Evolutionary conservation across 2,329 filamentous ascomycete species (phyloP), one percentile per base, ranked within the genome.

Genomic region (Clonostachys rhizophaga): DNA sequence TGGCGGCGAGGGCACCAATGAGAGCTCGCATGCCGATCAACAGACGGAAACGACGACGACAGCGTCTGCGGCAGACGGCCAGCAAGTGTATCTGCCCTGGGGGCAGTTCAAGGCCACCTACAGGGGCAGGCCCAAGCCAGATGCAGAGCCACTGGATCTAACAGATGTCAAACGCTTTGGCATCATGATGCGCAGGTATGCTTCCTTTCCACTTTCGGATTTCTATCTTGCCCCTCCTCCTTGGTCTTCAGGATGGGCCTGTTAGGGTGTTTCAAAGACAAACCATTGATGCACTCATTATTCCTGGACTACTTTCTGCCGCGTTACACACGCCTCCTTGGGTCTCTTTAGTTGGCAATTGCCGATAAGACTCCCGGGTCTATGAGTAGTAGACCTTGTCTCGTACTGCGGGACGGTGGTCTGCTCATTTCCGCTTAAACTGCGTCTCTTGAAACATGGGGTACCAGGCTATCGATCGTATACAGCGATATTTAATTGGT

Each of bases 151-250:
- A 6, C 61, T 94, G 54, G 71, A 90, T 55, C 57, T 78, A 52
- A 71, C 70, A 43, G 69, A 71, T 40, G 71, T 94, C 37, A 86
- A 79, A 65, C 74, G 86, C 42, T 70, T 92, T 33, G 84, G 83
- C 44, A 72, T 94, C 49, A 91, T 94, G 89, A 87, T 87, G 74
- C 71, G 89, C 61, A 94, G 89, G 88, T 89, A 64, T 14, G 36
- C 36, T 39, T n/a, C 36, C 11, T 39, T 39, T 18, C 36, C 36
- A 17, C 14, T 39, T 17, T 17, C 36, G 8, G 36, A 8, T n/a
- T n/a, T 39, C 10, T n/a, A 39, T 18, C 18, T 20, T 5, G 9
- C n/a, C 6, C 41, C 18, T 10, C 13, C 17, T 17, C 43, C 12
- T 43, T 41, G 14, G 11, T 14, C 18, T 16, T 33, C 8, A 36